A percentile compares a stretch with the other conserved stretches of the same genome.
Evolutionary conservation across 306 rosid genomes (phyloP).

Genomic region (Morella rubra): DNA sequence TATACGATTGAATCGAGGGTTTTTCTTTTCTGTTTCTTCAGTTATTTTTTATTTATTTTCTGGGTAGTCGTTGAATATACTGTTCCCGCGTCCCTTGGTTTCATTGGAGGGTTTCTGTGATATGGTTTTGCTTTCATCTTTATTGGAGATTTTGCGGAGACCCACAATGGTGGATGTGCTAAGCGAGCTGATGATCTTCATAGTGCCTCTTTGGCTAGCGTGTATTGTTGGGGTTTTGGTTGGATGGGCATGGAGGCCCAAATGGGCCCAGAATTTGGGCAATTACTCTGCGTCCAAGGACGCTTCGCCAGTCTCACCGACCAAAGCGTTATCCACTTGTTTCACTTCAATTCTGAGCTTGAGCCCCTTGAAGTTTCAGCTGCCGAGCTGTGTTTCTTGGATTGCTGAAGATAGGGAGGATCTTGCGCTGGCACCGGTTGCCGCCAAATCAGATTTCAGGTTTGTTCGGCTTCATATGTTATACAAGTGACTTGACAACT

Average conservation of each 20-base stretch:
- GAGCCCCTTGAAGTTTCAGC: constrained; percentile 40
- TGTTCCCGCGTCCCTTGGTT: not conserved
- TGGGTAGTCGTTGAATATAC: not conserved
- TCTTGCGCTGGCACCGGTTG: constrained; percentile 25
- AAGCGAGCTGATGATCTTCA: constrained; percentile 43
- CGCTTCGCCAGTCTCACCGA: constrained; percentile 23
- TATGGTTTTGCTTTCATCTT: constrained; percentile 50
- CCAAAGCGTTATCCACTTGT: constrained; percentile 20
- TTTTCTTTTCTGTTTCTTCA: not conserved
- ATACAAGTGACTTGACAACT: not conserved
- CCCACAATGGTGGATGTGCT: constrained; percentile 38
- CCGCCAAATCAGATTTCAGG: constrained; percentile 40
- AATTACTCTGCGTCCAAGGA: constrained; percentile 32
- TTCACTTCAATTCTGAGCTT: constrained; percentile 39
- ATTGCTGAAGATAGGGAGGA: constrained; percentile 19
- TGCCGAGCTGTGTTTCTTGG: constrained; percentile 46
- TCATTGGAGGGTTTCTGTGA: not conserved
- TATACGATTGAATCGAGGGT: constrained; percentile 41
- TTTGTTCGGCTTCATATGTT: constrained; percentile 27
- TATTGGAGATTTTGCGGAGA: constrained; percentile 41
- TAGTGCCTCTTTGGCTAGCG: constrained; percentile 78
- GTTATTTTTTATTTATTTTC: not conserved
- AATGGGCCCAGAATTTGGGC: constrained; percentile 60
- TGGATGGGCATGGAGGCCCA: constrained; percentile 97
- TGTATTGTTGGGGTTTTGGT: constrained; percentile 70